phyloP scores from a whole-genome alignment of 2,329 filamentous ascomycete genomes.

The Diaporthe humulicola region DNA sequence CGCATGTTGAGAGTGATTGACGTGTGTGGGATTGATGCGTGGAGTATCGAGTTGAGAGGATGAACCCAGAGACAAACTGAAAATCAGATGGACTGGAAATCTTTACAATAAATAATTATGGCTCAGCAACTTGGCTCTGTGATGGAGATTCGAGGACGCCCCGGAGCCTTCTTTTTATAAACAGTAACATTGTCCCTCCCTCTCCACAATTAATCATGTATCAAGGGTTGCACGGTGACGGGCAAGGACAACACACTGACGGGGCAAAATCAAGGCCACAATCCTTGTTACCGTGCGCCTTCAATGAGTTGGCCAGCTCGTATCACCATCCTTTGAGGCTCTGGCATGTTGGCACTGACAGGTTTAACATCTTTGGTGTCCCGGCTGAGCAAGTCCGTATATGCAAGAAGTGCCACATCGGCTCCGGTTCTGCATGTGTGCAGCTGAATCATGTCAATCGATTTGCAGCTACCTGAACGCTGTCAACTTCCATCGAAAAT shows the following conservation, averaged over 20 bases:
- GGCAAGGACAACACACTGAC: slow-evolving; percentile 18
- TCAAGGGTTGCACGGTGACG: slow-evolving; percentile 29
- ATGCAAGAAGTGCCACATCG: neutral
- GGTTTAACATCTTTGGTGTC: neutral
- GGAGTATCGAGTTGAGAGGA: slow-evolving; percentile 2
- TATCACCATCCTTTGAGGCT: slow-evolving; percentile 15
- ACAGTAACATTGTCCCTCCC: slow-evolving; percentile 22
- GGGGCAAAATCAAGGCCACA: slow-evolving; percentile 31
- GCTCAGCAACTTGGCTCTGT: slow-evolving; percentile 11
- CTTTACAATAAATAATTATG: slow-evolving; percentile 13
- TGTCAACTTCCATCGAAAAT: slow-evolving; percentile 8
- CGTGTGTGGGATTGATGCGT: slow-evolving; percentile 12
- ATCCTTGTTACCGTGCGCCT: slow-evolving; percentile 27
- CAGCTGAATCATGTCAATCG: slow-evolving; percentile 12
- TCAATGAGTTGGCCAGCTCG: slow-evolving; percentile 29
- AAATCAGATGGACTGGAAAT: slow-evolving; percentile 5
- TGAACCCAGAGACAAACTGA: neutral
- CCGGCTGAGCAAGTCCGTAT: slow-evolving; percentile 31
- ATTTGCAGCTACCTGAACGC: slow-evolving; percentile 7
- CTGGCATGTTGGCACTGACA: slow-evolving; percentile 14
- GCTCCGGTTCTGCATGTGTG: neutral
- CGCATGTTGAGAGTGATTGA: slow-evolving; percentile 44
- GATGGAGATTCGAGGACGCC: neutral
- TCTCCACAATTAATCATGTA: slow-evolving; percentile 32
- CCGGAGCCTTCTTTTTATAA: slow-evolving; percentile 19